These are phyloP conservation scores for Mortierella alpina DNA, from an alignment of 192 early-diverging fungal species.

Conservation along the genomic window DNA sequence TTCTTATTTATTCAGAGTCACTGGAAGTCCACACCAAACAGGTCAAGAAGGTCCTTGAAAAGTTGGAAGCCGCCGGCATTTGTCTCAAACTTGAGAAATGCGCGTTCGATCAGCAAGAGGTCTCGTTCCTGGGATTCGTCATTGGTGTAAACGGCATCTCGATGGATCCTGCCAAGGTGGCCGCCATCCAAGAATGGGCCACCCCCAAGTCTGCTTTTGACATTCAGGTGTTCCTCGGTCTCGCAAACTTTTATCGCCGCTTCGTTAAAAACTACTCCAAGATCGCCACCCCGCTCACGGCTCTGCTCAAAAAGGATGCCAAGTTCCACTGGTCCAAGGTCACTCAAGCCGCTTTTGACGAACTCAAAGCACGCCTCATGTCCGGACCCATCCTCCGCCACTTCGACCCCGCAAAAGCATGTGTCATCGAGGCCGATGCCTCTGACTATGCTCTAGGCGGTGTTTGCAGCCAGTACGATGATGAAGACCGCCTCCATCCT, in stretches of 20 bases:
- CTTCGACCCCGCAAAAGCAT: constrained; percentile 38
- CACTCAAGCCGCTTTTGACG: constrained; percentile 25
- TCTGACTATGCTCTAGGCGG: constrained; percentile 53
- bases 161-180: too few species aligned
- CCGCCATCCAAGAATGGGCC: too few species aligned
- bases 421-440: constrained; percentile 52
- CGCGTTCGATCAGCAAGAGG: too few species aligned
- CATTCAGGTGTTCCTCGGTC: constrained; percentile 56
- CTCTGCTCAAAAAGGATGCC: constrained; percentile 36
- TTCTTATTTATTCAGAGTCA: constrained; percentile 58
- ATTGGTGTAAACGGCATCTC: too few species aligned
- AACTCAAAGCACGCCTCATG: constrained; percentile 35
- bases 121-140: too few species aligned
- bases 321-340: constrained; percentile 18
- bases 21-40: constrained; percentile 50
- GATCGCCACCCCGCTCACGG: constrained; percentile 27
- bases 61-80: constrained; percentile 11
- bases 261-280: constrained; percentile 50
- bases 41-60: constrained; percentile 21
- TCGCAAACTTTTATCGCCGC: constrained; percentile 50
- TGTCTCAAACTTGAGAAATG: too few species aligned
- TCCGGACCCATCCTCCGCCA: constrained; percentile 45
- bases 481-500: constrained; percentile 2
- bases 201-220: too few species aligned
- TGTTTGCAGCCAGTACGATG: constrained; percentile 47